Percentiles rank a stretch among this genome's conserved stretches.
Evolutionary conservation across 2,329 filamentous ascomycete species (phyloP).

Genomic region (Colletotrichum noveboracense): DNA sequence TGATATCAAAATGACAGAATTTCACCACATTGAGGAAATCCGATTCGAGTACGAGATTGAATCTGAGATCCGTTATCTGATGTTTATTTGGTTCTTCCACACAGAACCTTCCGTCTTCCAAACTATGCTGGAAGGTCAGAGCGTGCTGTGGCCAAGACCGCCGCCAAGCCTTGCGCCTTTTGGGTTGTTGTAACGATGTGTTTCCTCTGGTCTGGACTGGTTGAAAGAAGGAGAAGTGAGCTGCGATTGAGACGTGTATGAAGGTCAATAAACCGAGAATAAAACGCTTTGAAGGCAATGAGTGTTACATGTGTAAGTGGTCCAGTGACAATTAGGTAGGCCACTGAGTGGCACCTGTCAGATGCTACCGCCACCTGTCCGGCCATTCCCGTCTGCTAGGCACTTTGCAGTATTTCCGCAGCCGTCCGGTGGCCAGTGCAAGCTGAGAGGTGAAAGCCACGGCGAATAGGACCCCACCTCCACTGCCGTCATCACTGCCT

Average conservation of each 20-base stretch:
- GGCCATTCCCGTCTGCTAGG: neutral
- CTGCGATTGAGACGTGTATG: neutral
- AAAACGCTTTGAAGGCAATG: neutral
- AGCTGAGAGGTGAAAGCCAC: neutral
- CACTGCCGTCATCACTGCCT: constrained; percentile 19
- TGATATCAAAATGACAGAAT: neutral
- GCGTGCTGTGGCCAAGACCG: neutral
- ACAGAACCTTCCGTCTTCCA: neutral
- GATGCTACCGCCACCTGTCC: neutral
- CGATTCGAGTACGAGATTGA: neutral
- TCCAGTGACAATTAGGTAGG: neutral
- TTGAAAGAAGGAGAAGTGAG: neutral
- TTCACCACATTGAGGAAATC: neutral
- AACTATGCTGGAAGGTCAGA: neutral
- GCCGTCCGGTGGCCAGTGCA: neutral
- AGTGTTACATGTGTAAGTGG: neutral
- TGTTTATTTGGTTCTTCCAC: neutral
- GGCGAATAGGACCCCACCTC: constrained; percentile 6
- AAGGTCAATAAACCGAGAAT: neutral
- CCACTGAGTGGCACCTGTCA: neutral
- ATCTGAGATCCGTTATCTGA: neutral
- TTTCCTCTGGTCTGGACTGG: neutral
- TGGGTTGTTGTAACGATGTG: neutral
- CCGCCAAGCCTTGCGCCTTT: neutral
- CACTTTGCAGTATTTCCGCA: neutral